These are phyloP conservation scores for Xylaria flabelliformis DNA, from an alignment of 495 filamentous ascomycete species.

Conservation along the genomic window DNA sequence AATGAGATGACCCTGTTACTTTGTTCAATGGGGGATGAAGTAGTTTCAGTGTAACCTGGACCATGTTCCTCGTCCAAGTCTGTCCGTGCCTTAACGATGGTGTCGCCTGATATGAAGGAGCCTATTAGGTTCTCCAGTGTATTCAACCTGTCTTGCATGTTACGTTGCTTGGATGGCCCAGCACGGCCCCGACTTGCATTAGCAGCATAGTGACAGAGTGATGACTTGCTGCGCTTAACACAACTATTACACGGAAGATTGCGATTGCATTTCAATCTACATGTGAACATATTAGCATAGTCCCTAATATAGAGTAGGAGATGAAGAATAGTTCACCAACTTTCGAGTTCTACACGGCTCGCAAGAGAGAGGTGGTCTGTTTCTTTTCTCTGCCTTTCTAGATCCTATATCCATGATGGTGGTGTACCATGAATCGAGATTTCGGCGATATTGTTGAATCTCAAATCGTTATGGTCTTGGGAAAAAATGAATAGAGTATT, in stretches of 20 bases:
- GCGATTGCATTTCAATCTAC: conserved; percentile 46
- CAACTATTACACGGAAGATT: conserved; percentile 44
- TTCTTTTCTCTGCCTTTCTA: conserved; percentile 27
- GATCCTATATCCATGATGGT: conserved; percentile 13
- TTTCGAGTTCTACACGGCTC: conserved; percentile 37
- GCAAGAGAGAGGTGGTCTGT: conserved; percentile 37
- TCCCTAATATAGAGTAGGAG: not conserved
- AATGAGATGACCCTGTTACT: not conserved
- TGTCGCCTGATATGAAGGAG: conserved; percentile 31
- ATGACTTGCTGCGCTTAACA: conserved; percentile 32
- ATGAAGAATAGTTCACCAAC: conserved; percentile 27
- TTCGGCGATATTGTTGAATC: not conserved
- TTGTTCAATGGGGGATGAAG: not conserved
- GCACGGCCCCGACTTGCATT: conserved; percentile 34
- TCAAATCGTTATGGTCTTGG: not conserved
- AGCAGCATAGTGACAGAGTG: conserved; percentile 38
- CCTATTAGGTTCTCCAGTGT: conserved; percentile 44
- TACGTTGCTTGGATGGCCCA: conserved; percentile 27
- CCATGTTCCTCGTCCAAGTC: not conserved
- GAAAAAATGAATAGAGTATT: not conserved
- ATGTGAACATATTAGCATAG: not conserved
- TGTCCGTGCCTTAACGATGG: conserved; percentile 5
- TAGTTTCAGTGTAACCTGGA: not conserved
- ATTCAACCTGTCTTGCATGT: conserved; percentile 39
- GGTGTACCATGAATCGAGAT: not conserved